A percentile compares a stretch with the other conserved stretches of the same genome.
Evolutionary conservation across 306 rosid genomes (phyloP).

Genomic region (Vachellia pachyceras): DNA sequence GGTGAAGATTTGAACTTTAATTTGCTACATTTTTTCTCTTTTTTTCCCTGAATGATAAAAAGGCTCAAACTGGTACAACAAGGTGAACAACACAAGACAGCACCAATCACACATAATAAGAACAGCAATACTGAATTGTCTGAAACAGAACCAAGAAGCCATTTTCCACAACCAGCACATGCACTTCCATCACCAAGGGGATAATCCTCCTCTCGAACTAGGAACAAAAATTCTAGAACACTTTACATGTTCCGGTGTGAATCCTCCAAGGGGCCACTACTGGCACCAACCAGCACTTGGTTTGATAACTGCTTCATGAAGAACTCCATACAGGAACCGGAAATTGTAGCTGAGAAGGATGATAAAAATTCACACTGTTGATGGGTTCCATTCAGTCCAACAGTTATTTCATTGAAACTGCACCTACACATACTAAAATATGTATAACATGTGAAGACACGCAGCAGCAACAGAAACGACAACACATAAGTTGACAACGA

Average conservation of each 20-base stretch:
- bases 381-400: background rate
- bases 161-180: background rate
- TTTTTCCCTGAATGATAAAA: background rate
- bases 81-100: background rate
- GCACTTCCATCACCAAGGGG: background rate
- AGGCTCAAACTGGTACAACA: background rate
- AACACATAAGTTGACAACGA: background rate
- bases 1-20: too few species aligned
- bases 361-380: background rate
- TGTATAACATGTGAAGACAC: background rate
- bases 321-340: too few species aligned
- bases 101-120: background rate
- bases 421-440: background rate
- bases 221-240: background rate
- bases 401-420: background rate
- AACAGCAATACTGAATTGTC: background rate
- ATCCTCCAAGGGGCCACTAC: background rate
- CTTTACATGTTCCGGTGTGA: background rate
- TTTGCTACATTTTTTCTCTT: too few species aligned
- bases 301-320: background rate
- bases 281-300: background rate
- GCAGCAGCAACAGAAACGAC: background rate
- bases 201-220: background rate
- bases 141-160: background rate
- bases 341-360: background rate